These are phyloP conservation scores for Kodamaea anthophila DNA, from an alignment of 1,139 yeast genomes.

Conservation along the genomic window DNA sequence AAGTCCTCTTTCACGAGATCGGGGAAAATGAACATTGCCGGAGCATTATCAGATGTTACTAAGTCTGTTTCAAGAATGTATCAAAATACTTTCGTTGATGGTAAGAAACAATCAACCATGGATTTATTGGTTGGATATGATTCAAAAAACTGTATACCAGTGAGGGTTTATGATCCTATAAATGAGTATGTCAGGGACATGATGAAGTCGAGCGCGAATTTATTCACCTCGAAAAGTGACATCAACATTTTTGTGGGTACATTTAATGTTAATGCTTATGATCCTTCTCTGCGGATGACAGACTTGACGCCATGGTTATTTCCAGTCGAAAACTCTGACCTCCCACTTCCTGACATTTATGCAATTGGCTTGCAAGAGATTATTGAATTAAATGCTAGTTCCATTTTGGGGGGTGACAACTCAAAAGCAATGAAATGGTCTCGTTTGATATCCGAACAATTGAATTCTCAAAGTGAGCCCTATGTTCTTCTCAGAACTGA, in stretches of 20 bases:
- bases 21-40: conserved; percentile 94
- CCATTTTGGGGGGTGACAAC: conserved; percentile 64
- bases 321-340: conserved; percentile 53
- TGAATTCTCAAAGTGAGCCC: conserved; percentile 38
- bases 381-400: conserved; percentile 83
- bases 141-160: conserved; percentile 62
- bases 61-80: conserved; percentile 93
- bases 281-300: conserved; percentile 31
- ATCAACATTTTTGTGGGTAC: conserved; percentile 77
- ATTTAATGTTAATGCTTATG: conserved; percentile 80
- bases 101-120: conserved; percentile 78
- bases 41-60: conserved; percentile 92
- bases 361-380: conserved; percentile 91
- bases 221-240: conserved; percentile 56
- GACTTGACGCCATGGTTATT: conserved; percentile 79
- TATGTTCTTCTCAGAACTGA: conserved; percentile 39
- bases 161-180: conserved; percentile 79
- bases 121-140: conserved; percentile 79
- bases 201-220: conserved; percentile 42
- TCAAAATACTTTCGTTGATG: conserved; percentile 92
- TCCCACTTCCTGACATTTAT: conserved; percentile 56
- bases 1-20: conserved; percentile 90
- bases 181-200: conserved; percentile 71
- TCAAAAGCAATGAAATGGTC: conserved; percentile 65
- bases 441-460: conserved; percentile 46